Conservation (phyloP, 257 asterid genomes). For the Cordia subcordata region DNA sequence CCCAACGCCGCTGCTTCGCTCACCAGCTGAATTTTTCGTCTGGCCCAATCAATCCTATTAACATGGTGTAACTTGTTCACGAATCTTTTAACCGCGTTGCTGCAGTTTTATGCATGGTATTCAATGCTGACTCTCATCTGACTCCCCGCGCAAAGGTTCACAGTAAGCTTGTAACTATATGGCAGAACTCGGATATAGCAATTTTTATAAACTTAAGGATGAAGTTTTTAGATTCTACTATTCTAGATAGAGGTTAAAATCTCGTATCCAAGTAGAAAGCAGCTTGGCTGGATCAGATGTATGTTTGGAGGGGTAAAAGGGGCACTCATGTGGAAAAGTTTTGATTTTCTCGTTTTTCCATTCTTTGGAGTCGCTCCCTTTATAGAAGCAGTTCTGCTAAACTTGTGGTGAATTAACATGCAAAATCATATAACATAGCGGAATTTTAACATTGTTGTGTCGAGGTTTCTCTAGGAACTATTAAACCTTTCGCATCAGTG, state of each 20-base stretch:
- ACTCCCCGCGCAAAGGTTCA: no score
- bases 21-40: slow-evolving; percentile 57
- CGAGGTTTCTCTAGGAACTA: no score
- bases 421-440: slow-evolving; percentile 18
- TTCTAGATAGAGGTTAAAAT: slow-evolving; percentile 15
- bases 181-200: background rate
- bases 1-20: slow-evolving; percentile 41
- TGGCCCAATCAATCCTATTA: slow-evolving; percentile 87
- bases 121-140: background rate
- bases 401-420: slow-evolving; percentile 27
- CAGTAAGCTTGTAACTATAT: no score
- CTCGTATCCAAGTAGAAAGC: slow-evolving; percentile 38
- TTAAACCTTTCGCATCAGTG: no score
- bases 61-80: slow-evolving; percentile 22
- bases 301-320: slow-evolving; percentile 16
- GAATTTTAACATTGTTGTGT: slow-evolving; percentile 1
- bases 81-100: slow-evolving; percentile 14
- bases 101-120: background rate
- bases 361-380: slow-evolving; percentile 28
- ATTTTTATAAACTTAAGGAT: slow-evolving; percentile 2
- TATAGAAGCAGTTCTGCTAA: slow-evolving; percentile 25
- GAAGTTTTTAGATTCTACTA: slow-evolving; percentile 5
- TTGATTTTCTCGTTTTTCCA: slow-evolving; percentile 51
- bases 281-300: slow-evolving; percentile 14
- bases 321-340: slow-evolving; percentile 48